Conservation (phyloP, 805 yeast species). For the Myxozyma nipponensis region DNA sequence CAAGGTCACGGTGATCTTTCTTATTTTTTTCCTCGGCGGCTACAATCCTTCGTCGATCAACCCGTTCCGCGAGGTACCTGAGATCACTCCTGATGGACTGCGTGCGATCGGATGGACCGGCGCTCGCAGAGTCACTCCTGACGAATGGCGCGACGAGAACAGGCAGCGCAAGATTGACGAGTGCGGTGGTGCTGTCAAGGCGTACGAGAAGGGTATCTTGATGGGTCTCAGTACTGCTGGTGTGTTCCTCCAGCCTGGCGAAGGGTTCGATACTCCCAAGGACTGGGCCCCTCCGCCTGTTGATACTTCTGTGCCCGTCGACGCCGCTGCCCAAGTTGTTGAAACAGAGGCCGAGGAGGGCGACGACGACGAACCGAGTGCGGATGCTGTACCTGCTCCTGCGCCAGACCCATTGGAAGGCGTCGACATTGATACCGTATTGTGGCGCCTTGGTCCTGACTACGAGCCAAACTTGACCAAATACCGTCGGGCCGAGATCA, state of each 20-base stretch:
- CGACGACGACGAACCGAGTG: constrained; percentile 2
- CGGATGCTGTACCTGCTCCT: constrained; percentile 2
- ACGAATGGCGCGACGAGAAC: constrained; percentile 66
- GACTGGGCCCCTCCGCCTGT: constrained; percentile 33
- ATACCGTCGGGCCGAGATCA: constrained; percentile 24
- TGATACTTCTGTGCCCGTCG: constrained; percentile 86
- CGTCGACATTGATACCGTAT: constrained; percentile 16
- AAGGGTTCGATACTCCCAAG: constrained; percentile 55
- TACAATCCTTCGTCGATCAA: constrained; percentile 65
- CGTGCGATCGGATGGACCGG: constrained; percentile 91
- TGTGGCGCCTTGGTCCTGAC: constrained; percentile 22
- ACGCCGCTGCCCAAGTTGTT: constrained; percentile 91
- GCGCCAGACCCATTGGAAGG: constrained; percentile 3
- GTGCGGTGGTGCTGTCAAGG: constrained; percentile 71
- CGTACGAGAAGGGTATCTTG: constrained; percentile 70
- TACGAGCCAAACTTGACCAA: constrained; percentile 22
- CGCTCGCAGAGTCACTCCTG: constrained; percentile 64
- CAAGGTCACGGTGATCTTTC: constrained; percentile 55
- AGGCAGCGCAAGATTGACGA: constrained; percentile 60
- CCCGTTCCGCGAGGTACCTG: constrained; percentile 30
- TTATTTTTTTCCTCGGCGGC: constrained; percentile 62
- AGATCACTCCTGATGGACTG: constrained; percentile 52
- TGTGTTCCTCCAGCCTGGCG: constrained; percentile 63
- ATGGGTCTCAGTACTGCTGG: constrained; percentile 56
- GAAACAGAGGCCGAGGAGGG: constrained; percentile 39